Percentiles rank a stretch among this genome's conserved stretches.
Conservation (phyloP, 169 alveolate species). For the Plasmodium chabaudi region DNA sequence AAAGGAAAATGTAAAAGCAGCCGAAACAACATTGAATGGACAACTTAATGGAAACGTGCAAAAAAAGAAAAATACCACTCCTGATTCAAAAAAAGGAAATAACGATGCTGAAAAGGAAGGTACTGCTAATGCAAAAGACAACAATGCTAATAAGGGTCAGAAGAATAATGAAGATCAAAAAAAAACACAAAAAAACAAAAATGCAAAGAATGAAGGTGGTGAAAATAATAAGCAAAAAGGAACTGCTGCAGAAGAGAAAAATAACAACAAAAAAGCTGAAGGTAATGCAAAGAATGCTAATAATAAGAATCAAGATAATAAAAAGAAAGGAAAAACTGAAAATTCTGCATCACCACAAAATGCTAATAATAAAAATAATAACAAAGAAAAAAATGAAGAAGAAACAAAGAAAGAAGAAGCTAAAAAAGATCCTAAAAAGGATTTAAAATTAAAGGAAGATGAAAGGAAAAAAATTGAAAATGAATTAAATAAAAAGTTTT, state of each 20-base stretch:
- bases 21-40: background rate
- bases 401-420: slow-evolving; percentile 13
- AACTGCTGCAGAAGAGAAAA: background rate
- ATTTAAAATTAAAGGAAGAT: slow-evolving; percentile 49
- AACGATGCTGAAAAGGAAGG: slow-evolving; percentile 22
- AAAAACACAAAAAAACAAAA: slow-evolving; percentile 16
- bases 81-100: slow-evolving; percentile 23
- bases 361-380: background rate
- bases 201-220: slow-evolving; percentile 18
- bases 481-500: slow-evolving; percentile 61
- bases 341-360: background rate
- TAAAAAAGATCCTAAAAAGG: slow-evolving; percentile 49
- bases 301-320: background rate
- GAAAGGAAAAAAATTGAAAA: slow-evolving; percentile 69
- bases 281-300: slow-evolving; percentile 14
- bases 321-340: background rate
- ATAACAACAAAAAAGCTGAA: background rate
- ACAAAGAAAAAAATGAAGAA: background rate
- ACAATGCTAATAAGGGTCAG: background rate
- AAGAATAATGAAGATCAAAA: slow-evolving; percentile 9
- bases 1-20: background rate
- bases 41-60: background rate
- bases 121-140: slow-evolving; percentile 2
- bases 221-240: background rate
- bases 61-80: background rate